phyloP scores from a whole-genome alignment of 768 basidiomycete genomes.

The Boletus sensibilis region DNA sequence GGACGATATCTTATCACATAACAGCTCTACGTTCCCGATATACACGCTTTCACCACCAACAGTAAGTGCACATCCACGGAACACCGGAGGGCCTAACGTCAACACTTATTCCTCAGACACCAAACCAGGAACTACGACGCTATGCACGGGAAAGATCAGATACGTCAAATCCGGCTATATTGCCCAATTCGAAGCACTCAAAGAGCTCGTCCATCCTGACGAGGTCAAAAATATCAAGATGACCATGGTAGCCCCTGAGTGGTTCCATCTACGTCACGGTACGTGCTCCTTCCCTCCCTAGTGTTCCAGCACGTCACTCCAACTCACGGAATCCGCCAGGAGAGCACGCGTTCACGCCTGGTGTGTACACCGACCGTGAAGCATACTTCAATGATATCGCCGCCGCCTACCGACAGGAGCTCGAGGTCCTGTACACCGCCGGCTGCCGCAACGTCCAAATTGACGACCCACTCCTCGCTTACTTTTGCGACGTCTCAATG shows the following conservation, averaged over 20 bases:
- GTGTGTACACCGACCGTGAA: constrained; percentile 26
- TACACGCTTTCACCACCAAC: constrained; percentile 20
- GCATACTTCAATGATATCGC: constrained; percentile 52
- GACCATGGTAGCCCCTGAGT: constrained; percentile 68
- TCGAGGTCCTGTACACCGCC: constrained; percentile 43
- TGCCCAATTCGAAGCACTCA: constrained; percentile 61
- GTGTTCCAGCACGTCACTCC: not conserved
- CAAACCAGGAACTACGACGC: constrained; percentile 20
- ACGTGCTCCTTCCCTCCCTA: constrained; percentile 14
- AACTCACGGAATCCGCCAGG: constrained; percentile 9
- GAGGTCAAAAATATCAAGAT: constrained; percentile 69
- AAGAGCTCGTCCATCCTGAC: constrained; percentile 53
- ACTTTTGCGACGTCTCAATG: constrained; percentile 64
- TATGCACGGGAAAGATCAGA: constrained; percentile 57
- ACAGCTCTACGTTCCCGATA: constrained; percentile 28
- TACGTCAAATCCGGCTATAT: constrained; percentile 61
- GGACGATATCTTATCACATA: not conserved
- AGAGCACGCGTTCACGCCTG: constrained; percentile 22
- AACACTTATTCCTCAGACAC: constrained; percentile 10
- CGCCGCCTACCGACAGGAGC: constrained; percentile 44
- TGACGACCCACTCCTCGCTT: constrained; percentile 50
- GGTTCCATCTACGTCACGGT: constrained; percentile 70
- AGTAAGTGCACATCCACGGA: constrained; percentile 7
- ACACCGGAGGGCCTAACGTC: not conserved
- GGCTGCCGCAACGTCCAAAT: constrained; percentile 46